A percentile compares a stretch with the other conserved stretches of the same genome.
Evolutionary conservation across 352 stramenopile species (phyloP).

Genomic region (Pythium utonaiense): DNA sequence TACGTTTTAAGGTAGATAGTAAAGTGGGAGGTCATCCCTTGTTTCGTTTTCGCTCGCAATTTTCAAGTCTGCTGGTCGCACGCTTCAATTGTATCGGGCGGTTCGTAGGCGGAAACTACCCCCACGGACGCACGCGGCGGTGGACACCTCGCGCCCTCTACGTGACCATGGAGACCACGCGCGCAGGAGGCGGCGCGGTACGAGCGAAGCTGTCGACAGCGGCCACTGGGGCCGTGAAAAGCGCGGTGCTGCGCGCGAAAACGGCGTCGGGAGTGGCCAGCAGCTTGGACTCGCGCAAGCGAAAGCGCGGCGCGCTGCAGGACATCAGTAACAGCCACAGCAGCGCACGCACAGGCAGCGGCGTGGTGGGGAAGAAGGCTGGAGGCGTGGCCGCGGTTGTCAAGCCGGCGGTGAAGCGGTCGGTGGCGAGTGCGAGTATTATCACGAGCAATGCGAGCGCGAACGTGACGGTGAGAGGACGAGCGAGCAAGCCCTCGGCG

Average conservation of each 20-base stretch:
- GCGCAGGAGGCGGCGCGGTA: background rate
- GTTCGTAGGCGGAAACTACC: constrained; percentile 6
- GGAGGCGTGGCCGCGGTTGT: constrained; percentile 2
- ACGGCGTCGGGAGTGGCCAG: background rate
- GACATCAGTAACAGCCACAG: constrained; percentile 75
- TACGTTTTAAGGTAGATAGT: no score
- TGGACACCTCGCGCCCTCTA: constrained; percentile 2
- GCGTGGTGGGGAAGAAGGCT: constrained; percentile 27
- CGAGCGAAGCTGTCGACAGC: background rate
- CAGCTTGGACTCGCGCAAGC: constrained; percentile 46
- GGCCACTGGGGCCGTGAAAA: constrained; percentile 2
- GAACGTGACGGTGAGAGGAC: constrained; percentile 1
- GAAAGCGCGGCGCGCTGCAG: constrained; percentile 72
- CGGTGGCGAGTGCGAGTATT: background rate
- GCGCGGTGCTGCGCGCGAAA: background rate
- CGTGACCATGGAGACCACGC: constrained; percentile 7
- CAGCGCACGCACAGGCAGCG: constrained; percentile 13
- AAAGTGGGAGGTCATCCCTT: constrained; percentile 23
- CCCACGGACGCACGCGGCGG: background rate
- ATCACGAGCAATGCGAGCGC: background rate
- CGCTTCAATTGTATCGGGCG: constrained; percentile 12
- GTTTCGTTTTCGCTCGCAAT: constrained; percentile 28
- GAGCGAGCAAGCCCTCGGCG: constrained; percentile 6
- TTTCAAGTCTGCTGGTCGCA: constrained; percentile 8
- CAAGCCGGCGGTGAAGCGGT: constrained; percentile 8